Percentiles rank a stretch among this genome's conserved stretches.
These are phyloP conservation scores for Recurvomyces mirabilis DNA, from an alignment of 495 filamentous ascomycete species.

Conservation along the genomic window DNA sequence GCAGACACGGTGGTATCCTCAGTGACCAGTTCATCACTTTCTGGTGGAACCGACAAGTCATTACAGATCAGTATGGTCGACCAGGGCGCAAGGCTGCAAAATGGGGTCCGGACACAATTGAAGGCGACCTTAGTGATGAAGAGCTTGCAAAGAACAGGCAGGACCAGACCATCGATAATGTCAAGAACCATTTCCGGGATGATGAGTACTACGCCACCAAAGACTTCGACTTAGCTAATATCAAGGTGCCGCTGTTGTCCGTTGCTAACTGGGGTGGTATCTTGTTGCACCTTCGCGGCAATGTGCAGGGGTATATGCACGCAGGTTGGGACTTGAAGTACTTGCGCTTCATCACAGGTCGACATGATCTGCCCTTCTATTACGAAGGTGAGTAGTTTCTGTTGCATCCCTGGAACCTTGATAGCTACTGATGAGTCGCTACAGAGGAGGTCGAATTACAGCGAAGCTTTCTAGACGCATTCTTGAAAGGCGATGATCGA, in stretches of 20 bases:
- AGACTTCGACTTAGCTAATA: constrained; percentile 50
- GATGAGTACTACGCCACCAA: constrained; percentile 50
- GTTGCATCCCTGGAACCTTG: no score
- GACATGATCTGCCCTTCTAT: constrained; percentile 64
- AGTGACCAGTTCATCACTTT: constrained; percentile 51
- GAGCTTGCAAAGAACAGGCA: constrained; percentile 39
- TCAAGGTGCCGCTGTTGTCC: constrained; percentile 48
- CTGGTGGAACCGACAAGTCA: constrained; percentile 57
- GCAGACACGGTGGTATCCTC: constrained; percentile 54
- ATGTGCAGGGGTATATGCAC: constrained; percentile 49
- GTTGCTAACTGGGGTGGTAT: constrained; percentile 62
- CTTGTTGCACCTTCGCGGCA: constrained; percentile 51
- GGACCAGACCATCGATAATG: constrained; percentile 52
- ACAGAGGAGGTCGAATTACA: constrained; percentile 56
- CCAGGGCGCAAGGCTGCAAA: constrained; percentile 32
- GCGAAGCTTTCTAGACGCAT: constrained; percentile 54
- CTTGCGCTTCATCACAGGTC: constrained; percentile 53
- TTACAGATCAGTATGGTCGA: constrained; percentile 52
- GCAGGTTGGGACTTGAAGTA: constrained; percentile 54
- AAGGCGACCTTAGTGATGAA: constrained; percentile 43
- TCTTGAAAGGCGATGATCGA: constrained; percentile 51
- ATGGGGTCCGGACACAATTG: constrained; percentile 47
- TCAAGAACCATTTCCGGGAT: constrained; percentile 42
- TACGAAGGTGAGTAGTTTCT: no score
- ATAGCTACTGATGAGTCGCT: no score